Evolutionary conservation across 2,329 filamentous ascomycete species (phyloP), one percentile per base, ranked within the genome.

Genomic region (Xylariaceae sp.): DNA sequence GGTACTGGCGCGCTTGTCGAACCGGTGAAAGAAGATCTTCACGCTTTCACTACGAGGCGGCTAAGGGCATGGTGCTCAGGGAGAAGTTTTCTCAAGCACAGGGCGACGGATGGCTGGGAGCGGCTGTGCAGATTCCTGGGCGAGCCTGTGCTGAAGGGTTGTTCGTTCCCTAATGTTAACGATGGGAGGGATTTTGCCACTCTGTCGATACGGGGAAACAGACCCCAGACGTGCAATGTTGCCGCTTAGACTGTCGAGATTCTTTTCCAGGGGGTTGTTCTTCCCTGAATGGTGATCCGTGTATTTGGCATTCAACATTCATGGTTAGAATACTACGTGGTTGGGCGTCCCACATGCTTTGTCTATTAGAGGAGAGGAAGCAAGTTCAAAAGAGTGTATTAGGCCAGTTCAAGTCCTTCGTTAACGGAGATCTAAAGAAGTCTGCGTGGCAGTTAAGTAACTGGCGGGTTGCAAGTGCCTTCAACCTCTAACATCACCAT

Each of bases 1-100:
- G 88, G 29, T 82, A 82, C 76, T 88, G 85, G 86, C 82, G 86
- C 50, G 85, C 68, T 89, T 89, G 70, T 81, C 82, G 67, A 81
- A 81, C 69, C 77, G 82, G 56, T 87, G 85, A 67, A 89, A 88
- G 75, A 78, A 84, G 50, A 77, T 85, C 44, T 89, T 84, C 75
- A 71, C 74, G 37, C 67, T n/a, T 70, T 26, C 71, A 73, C 58
- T 68, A 70, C 47, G 68, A 63, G 1, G 65, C 68, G 44, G 65
- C 73, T 14, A 60, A 57, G 40, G 57, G 48, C 43, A 43, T 71
- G 52, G 70, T 73, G 12, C 68, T 70, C 2, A 43, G 61, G 10
- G 69, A 70, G n/a, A 67, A 51, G 37, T 58, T n/a, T 71, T 23
- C 67, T 74, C 44, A 67, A 73, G 49, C 71, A 67, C 54, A 59